Percentiles rank a stretch among this genome's conserved stretches.
Conservation (phyloP, 192 early-diverging fungal species). For the Phlyctochytrium planicorne region DNA sequence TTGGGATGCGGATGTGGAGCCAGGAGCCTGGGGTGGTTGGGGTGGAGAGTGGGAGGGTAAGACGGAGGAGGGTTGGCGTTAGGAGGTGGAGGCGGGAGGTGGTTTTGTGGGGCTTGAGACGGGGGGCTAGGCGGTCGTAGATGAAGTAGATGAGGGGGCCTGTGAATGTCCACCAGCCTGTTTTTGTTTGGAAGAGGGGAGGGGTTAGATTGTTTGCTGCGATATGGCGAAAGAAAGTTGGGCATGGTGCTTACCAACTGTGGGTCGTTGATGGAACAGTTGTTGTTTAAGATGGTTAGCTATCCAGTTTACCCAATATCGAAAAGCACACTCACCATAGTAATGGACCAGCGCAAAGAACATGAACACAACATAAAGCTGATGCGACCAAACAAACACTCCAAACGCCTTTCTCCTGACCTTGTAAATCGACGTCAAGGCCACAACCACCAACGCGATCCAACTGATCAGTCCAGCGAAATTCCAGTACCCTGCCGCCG, state of each 20-base stretch:
- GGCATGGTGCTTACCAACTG: too few relatives aligned
- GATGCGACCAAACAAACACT: slow-evolving; percentile 19
- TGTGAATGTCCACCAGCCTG: not conserved
- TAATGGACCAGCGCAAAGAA: slow-evolving; percentile 3
- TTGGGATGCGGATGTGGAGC: slow-evolving; percentile 15
- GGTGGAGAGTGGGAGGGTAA: slow-evolving; percentile 2
- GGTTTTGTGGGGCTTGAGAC: slow-evolving; percentile 4
- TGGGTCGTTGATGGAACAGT: too few relatives aligned
- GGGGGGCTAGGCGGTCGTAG: slow-evolving; percentile 11
- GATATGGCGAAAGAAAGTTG: too few relatives aligned
- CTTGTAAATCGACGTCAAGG: slow-evolving; percentile 11
- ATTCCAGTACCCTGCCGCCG: slow-evolving; percentile 12
- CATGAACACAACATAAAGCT: slow-evolving; percentile 25
- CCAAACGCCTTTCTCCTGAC: slow-evolving; percentile 11
- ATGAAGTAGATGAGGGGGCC: slow-evolving; percentile 24
- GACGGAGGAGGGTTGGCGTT: not conserved
- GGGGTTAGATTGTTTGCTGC: too few relatives aligned
- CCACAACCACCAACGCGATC: slow-evolving; percentile 15
- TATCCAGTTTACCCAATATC: not conserved
- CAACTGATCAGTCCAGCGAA: slow-evolving; percentile 14
- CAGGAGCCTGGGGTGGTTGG: slow-evolving; percentile 21
- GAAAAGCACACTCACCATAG: not conserved
- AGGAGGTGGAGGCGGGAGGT: not conserved
- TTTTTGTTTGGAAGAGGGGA: too few relatives aligned
- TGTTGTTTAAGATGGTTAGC: too few relatives aligned